These are phyloP conservation scores for Kentomonas sorsogonicus DNA, from an alignment of 208 protist genomes.

Conservation along the genomic window DNA sequence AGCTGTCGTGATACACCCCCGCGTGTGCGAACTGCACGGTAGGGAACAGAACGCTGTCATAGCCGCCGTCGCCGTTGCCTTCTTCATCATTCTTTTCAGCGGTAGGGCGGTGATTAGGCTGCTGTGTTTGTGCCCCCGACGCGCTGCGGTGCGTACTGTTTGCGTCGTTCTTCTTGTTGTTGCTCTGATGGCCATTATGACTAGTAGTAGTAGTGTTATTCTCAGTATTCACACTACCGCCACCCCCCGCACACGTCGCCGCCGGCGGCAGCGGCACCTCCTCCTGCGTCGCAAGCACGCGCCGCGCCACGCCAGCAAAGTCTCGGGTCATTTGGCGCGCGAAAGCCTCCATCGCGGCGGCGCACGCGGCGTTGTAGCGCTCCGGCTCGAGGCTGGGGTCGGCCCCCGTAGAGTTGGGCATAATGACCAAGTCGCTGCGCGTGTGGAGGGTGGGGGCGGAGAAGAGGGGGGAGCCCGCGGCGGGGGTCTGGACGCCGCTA, in stretches of 20 bases:
- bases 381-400: constrained; percentile 42
- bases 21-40: constrained; percentile 67
- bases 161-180: too few species aligned
- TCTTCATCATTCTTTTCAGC: too few species aligned
- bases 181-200: too few species aligned
- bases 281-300: constrained; percentile 7
- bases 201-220: too few species aligned
- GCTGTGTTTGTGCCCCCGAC: too few species aligned
- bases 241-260: too few species aligned
- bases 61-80: constrained; percentile 10
- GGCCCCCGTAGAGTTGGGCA: constrained; percentile 38
- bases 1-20: constrained; percentile 60
- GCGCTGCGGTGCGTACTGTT: too few species aligned
- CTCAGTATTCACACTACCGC: too few species aligned
- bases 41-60: constrained; percentile 73
- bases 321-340: constrained; percentile 9
- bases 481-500: not conserved
- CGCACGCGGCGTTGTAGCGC: constrained; percentile 20
- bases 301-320: constrained; percentile 14
- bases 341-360: constrained; percentile 34
- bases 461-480: not conserved
- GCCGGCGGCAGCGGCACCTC: too few species aligned
- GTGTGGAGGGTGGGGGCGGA: constrained; percentile 36
- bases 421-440: constrained; percentile 48
- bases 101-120: too few species aligned